Percentiles rank a stretch among this genome's conserved stretches.
Conservation (phyloP, 495 filamentous ascomycete species). For the Cladorrhinum samala region DNA sequence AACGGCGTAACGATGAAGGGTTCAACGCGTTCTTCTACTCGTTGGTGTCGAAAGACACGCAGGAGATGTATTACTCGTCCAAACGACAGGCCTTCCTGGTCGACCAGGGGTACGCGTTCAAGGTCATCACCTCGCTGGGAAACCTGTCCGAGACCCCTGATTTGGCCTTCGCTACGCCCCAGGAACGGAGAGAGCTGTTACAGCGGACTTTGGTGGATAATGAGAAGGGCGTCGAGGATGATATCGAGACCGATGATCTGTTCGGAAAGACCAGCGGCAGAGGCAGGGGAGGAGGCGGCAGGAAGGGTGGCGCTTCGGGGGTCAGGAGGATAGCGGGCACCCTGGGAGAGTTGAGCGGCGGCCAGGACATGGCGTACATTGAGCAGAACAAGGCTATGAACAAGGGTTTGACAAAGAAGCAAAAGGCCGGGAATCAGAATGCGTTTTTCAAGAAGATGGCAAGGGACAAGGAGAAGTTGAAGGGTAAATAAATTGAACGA, state of each 20-base stretch:
- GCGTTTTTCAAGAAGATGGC: slow-evolving; percentile 74
- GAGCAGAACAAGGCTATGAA: slow-evolving; percentile 80
- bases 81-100: slow-evolving; percentile 98
- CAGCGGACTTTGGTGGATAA: slow-evolving; percentile 90
- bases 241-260: slow-evolving; percentile 75
- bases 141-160: slow-evolving; percentile 80
- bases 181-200: slow-evolving; percentile 81
- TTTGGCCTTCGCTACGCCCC: slow-evolving; percentile 71
- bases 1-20: slow-evolving; percentile 94
- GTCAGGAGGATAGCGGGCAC: slow-evolving; percentile 64
- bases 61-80: slow-evolving; percentile 97
- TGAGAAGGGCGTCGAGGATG: slow-evolving; percentile 68
- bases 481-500: slow-evolving; percentile 10
- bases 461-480: slow-evolving; percentile 52
- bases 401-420: slow-evolving; percentile 61
- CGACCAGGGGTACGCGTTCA: slow-evolving; percentile 98
- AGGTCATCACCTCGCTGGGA: slow-evolving; percentile 94
- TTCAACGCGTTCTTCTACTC: slow-evolving; percentile 99
- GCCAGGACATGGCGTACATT: slow-evolving; percentile 94
- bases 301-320: slow-evolving; percentile 44
- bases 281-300: slow-evolving; percentile 26
- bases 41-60: slow-evolving; percentile 91
- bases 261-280: slow-evolving; percentile 52
- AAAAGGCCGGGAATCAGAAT: slow-evolving; percentile 44
- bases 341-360: slow-evolving; percentile 77